Evolutionary conservation across 495 filamentous ascomycete species (phyloP).

Genomic region (Immersiella caudata): DNA sequence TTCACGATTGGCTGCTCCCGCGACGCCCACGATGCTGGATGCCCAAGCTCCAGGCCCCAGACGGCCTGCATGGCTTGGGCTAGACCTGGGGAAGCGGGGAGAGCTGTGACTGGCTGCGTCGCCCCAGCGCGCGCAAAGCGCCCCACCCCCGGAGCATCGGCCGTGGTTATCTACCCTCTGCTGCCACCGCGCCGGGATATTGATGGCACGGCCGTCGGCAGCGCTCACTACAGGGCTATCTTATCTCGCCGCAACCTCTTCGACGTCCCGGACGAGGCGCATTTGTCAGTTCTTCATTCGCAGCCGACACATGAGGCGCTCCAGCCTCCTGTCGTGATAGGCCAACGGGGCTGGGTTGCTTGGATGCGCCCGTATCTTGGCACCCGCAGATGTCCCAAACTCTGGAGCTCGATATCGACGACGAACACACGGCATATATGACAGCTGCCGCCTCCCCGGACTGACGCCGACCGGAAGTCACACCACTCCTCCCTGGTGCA

Average conservation of each 20-base stretch:
- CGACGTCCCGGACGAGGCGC: slow-evolving; percentile 12
- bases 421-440: slow-evolving; percentile 21
- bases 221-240: slow-evolving; percentile 26
- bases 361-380: background rate
- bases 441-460: slow-evolving; percentile 8
- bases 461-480: slow-evolving; percentile 4
- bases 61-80: slow-evolving; percentile 12
- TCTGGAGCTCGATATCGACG: background rate
- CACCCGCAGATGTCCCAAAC: background rate
- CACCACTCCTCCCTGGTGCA: slow-evolving; percentile 12
- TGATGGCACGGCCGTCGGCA: slow-evolving; percentile 21
- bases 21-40: background rate
- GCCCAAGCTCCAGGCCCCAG: slow-evolving; percentile 7
- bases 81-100: slow-evolving; percentile 9
- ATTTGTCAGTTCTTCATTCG: slow-evolving; percentile 14
- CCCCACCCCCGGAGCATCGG: background rate
- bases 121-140: slow-evolving; percentile 1
- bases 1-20: background rate
- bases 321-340: slow-evolving; percentile 14
- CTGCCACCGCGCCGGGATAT: background rate
- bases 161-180: slow-evolving; percentile 4
- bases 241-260: slow-evolving; percentile 20
- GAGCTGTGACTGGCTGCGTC: background rate
- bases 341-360: slow-evolving; percentile 6
- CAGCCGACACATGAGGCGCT: slow-evolving; percentile 15